Base-by-base conservation (phyloP, 1,139 yeast species). In the Yamadazyma dendronema region DNA sequence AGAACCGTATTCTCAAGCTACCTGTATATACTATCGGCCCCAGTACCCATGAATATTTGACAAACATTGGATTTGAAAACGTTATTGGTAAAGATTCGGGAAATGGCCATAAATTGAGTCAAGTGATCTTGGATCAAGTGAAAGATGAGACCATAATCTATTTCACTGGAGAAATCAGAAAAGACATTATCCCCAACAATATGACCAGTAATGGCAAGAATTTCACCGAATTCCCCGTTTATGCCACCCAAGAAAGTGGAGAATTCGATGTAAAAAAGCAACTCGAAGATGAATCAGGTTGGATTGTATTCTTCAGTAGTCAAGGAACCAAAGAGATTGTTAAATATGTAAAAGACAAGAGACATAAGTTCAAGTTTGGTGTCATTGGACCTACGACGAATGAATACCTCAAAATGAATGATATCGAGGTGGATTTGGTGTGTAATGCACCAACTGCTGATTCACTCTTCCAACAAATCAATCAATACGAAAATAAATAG, bases 311-410 rank as follows among this genome's bases (percentile, higher is more conserved):
- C 44, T 92, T 90, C 59, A 87, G 97, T 46, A 95, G 97, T 0
- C 95, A 92, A 47, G 96, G 96, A 0, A 84, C 95, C 0, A 75
- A 73, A 30, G 65, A 60, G 1, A 81, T 86, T 6, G 75, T 85
- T 2, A 62, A 72, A 10, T 65, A 67, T 45, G 47, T 82, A 31
- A 61, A 56, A 31, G 39, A 47, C 3, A 38, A 48, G 3, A 39
- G 45, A 23, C 43, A 42, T 8, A 44, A 47, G 0, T 41, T 46
- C 29, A 72, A 70, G 38, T 66, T 89, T 14, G 97, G 95, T 0
- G 79, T 90, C 4, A 92, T 92, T 43, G 98, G 98, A 0, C 97
- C 97, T 1, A 90, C 97, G 0, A 92, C 98, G 0, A 79, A 83
- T 45, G 76, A 72, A 27, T 88, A 76, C 52, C 62, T 92, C 34